Evolutionary conservation across 768 basidiomycete species (phyloP), one percentile per base, ranked within the genome.

Genomic region (Leccinum subgranulosum): DNA sequence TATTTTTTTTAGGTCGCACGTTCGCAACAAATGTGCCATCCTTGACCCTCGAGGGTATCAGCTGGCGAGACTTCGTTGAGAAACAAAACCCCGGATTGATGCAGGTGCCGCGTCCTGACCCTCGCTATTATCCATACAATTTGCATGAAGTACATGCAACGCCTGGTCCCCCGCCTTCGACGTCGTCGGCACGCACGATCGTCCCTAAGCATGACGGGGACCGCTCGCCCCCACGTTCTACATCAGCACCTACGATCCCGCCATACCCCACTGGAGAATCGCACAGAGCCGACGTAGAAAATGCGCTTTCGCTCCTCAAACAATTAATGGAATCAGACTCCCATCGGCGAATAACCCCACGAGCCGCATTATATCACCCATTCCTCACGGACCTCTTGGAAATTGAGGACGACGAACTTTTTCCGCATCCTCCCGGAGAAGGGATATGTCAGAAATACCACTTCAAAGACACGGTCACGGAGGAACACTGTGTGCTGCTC

Each of bases 11-110:
- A 98, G 96, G 91, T 69, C 90, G 97, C 28, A 88, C 87, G 3
- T 90, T 98, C 62, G 77, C 87, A 10, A 90, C 92, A n/a, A 99
- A 98, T 65, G 80, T 99, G 0, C 93, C 95, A 4, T 81, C 86
- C 15, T 74, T 97, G 15, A 79, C 84, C 7, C 73, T 78, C 51
- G 80, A 87, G 1, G 88, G 89, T 28, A 81, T 82, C 10, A 70
- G 84, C 43, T 90, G 96, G 85, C 75, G 77, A 31, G 80, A 85
- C 19, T 86, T 98, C 59, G 86, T 96, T 51, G 81, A 85, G 65
- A 80, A 74, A 49, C 84, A 90, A 57, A 96, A 97, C 64, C 94
- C 92, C 6, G 77, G 81, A 21, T 71, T 91, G 34, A 77, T 79
- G 55, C 76, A 77, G 21, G 82, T 84, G 1, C 76, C 74, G 46